Conservation (phyloP, 805 yeast species). For the Pichia sporocuriosa region DNA sequence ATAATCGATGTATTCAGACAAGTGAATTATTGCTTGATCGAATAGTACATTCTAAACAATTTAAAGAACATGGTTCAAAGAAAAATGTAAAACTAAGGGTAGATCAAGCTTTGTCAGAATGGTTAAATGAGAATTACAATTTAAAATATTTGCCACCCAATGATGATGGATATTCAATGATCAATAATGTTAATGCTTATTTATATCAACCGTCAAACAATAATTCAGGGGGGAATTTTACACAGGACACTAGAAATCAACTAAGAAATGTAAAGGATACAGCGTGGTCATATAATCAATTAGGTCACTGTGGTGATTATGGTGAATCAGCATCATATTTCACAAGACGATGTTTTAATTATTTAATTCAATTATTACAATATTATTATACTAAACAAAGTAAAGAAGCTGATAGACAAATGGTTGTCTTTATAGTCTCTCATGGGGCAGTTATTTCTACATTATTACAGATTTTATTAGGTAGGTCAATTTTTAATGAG, state of each 20-base stretch:
- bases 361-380: constrained; percentile 30
- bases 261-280: constrained; percentile 22
- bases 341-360: constrained; percentile 31
- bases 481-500: constrained; percentile 34
- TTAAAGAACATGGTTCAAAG: neutral
- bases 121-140: constrained; percentile 37
- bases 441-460: constrained; percentile 41
- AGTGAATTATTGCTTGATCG: constrained; percentile 26
- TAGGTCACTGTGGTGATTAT: constrained; percentile 39
- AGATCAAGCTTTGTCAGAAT: constrained; percentile 38
- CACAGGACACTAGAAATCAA: constrained; percentile 14
- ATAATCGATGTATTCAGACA: constrained; percentile 39
- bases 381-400: constrained; percentile 23
- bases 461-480: constrained; percentile 32
- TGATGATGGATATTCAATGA: constrained; percentile 37
- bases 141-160: constrained; percentile 37
- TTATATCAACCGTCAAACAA: constrained; percentile 19
- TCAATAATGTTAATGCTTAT: constrained; percentile 34
- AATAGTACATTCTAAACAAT: constrained; percentile 11
- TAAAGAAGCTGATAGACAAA: constrained; percentile 26
- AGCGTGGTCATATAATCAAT: constrained; percentile 29
- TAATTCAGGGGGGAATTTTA: constrained; percentile 15
- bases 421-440: constrained; percentile 31
- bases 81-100: constrained; percentile 26
- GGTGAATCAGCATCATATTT: constrained; percentile 35